Evolutionary conservation across 2,329 filamentous ascomycete species (phyloP).

Genomic region (Diaporthe velutina): DNA sequence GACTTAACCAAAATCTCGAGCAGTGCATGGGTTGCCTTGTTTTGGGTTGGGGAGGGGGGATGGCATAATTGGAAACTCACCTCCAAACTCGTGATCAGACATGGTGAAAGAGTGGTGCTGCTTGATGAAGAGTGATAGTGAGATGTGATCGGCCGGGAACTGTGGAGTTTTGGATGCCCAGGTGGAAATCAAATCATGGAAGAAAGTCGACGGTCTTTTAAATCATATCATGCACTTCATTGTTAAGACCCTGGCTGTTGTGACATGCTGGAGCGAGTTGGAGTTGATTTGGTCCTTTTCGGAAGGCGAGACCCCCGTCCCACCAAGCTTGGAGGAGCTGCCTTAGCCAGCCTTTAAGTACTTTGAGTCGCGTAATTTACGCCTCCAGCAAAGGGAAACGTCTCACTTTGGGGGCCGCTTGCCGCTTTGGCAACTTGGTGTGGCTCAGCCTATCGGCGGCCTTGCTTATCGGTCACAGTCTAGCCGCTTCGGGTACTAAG

Average conservation of each 20-base stretch:
- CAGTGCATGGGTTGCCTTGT: neutral
- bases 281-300: slow-evolving; percentile 19
- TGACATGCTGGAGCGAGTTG: slow-evolving; percentile 25
- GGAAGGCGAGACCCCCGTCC: slow-evolving; percentile 25
- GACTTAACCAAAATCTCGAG: neutral
- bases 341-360: slow-evolving; percentile 39
- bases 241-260: slow-evolving; percentile 22
- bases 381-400: slow-evolving; percentile 24
- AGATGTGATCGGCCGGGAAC: neutral
- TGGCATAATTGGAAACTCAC: slow-evolving; percentile 56
- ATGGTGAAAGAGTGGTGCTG: slow-evolving; percentile 53
- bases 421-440: slow-evolving; percentile 18
- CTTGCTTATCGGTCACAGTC: neutral
- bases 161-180: slow-evolving; percentile 7
- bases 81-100: slow-evolving; percentile 77
- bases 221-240: slow-evolving; percentile 36
- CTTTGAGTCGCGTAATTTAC: slow-evolving; percentile 37
- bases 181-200: neutral
- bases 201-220: neutral
- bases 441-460: slow-evolving; percentile 31
- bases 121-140: neutral
- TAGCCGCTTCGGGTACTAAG: slow-evolving; percentile 23
- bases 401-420: slow-evolving; percentile 22
- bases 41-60: too few relatives aligned
- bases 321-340: slow-evolving; percentile 26